Evolutionary conservation across 345 rosid species (phyloP), one percentile per base, ranked within the genome.

Genomic region (Salix arbutifolia): DNA sequence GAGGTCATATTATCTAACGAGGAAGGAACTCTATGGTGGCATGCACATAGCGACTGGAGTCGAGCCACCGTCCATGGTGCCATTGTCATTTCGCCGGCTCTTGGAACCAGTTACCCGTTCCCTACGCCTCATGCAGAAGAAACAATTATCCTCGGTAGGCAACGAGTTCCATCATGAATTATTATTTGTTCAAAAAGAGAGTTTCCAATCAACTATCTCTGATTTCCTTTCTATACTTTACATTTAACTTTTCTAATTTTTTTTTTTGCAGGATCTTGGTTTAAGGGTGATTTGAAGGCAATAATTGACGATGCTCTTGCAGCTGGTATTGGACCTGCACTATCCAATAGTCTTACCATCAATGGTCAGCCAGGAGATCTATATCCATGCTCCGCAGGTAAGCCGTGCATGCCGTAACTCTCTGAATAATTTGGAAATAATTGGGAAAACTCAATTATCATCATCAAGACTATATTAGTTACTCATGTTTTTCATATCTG

Each of bases 21-120:
- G 79, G 94, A 90, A 74, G 98, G 98, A 67, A 93, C 98, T 11
- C 77, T 93, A 40, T 91, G 98, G 98, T 93, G 98, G 98, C 98
- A 93, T 76, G 98, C 98, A 38, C 98, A 91, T 73, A 90, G 95
- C 82, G 82, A 84, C 73, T 94, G 92, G 94, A 85, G 88, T 5
- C 77, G 98, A 84, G 98, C 98, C 65, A 94, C 98, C 3, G 95
- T 94, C 35, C 86, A 94, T 65, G 97, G 98, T 53, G 95, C 98
- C 77, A 17, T 78, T 40, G 33, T 73, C 37, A 40, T 78, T 18
- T 42, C 30, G 23, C 81, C 81, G n/a, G 37, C 74, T 42, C 1
- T 0, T 7, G 81, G 81, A 17, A 21, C 69, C 33, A 19, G 38
- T 1, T 78, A 73, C 7, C 81, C 81, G 10, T 78, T 56, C 16